Evolutionary conservation across 2,329 filamentous ascomycete genomes (phyloP), one percentile per base, ranked within the genome.

Genomic region (Colletotrichum zoysiae): DNA sequence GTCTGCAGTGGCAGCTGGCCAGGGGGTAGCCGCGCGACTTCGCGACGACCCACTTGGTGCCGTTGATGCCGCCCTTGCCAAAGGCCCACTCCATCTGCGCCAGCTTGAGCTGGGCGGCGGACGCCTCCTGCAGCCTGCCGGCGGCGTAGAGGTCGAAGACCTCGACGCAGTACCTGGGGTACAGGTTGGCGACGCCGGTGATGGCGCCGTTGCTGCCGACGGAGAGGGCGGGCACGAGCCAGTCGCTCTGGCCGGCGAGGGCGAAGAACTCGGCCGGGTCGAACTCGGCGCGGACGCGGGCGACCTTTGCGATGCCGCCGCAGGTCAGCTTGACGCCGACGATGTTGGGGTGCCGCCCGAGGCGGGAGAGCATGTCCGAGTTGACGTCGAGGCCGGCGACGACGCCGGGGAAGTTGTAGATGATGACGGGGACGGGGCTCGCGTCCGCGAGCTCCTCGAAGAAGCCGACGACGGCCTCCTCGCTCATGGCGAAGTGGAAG

Each of bases 211-310:
- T 84, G 40, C 86, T 87, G 20, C 90, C 90, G 8, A 87, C 86
- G 1, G 85, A 84, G 44, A 92, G 78, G 0, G 87, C 89, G 2
- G 88, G 89, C 60, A 92, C 82, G 33, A 94, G 80, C 78, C 93
- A 94, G 77, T 95, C 92, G 2, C 88, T 89, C 81, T 94, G 92
- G 0, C 93, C 93, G 0, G 91, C 92, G 76, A 89, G 94, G 0
- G 90, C 88, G 1, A 91, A 88, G 77, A 95, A 95, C 14, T 85
- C 79, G 2, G 87, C 84, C 0, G 86, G 79, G 0, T 85, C 79
- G 70, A 92, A 81, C 73, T 83, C 78, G 20, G 83, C 84, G 8
- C 81, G 78, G 5, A 94, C 85, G 11, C 92, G 85, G 5, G 89
- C 89, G 60, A 94, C 86, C 81, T 94, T 94, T 70, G 90, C 92